These are phyloP conservation scores for Globisporangium apiculatum DNA, from an alignment of 352 stramenopile genomes.

Conservation along the genomic window DNA sequence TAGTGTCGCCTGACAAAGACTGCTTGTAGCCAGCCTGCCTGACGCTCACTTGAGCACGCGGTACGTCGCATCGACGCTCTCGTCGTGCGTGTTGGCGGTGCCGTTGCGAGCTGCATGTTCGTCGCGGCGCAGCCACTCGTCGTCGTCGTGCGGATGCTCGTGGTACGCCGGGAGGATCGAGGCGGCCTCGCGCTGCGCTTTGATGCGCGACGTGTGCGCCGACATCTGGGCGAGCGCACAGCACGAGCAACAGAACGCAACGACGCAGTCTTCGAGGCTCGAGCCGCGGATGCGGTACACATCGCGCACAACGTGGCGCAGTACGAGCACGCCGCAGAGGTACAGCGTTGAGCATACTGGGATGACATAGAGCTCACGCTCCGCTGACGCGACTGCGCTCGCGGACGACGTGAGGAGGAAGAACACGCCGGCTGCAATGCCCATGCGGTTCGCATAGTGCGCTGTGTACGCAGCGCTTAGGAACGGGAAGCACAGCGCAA, in stretches of 20 bases:
- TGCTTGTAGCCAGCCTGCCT: no score
- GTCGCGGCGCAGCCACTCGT: neutral
- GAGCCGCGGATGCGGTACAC: constrained; percentile 11
- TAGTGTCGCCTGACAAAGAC: no score
- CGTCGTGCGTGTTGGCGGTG: neutral
- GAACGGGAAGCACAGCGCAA: neutral
- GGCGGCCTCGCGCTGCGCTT: neutral
- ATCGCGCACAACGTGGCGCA: constrained; percentile 2
- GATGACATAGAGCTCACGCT: neutral
- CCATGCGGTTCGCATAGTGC: neutral
- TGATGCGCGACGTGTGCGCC: constrained; percentile 8
- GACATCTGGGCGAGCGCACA: constrained; percentile 20
- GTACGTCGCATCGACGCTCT: neutral
- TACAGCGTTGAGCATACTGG: neutral
- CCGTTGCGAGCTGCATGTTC: neutral
- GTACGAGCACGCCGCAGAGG: neutral
- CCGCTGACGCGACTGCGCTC: neutral
- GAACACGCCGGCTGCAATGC: neutral
- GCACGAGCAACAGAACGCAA: constrained; percentile 10
- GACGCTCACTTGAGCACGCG: neutral
- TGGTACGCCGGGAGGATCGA: neutral
- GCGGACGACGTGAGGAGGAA: neutral
- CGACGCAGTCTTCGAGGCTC: constrained; percentile 9
- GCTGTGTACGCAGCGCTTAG: constrained; percentile 1
- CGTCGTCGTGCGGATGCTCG: neutral